Percentiles rank a stretch among this genome's conserved stretches.
Conservation (phyloP, 2,329 filamentous ascomycete species). For the Cladophialophora immunda region DNA sequence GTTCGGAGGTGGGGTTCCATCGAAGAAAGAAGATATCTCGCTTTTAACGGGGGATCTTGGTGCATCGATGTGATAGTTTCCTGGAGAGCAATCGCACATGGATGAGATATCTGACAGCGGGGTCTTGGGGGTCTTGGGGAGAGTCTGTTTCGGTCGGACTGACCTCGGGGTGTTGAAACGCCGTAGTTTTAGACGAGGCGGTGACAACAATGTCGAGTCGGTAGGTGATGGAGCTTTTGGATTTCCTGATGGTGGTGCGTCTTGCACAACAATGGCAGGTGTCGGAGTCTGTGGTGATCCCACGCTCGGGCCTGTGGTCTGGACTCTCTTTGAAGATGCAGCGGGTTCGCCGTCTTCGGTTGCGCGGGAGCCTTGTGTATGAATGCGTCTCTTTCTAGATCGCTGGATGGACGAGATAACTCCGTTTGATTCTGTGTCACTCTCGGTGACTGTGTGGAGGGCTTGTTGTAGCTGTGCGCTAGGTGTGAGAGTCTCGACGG, state of each 20-base stretch:
- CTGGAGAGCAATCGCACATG: neutral
- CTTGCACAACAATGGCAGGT: conserved; percentile 33
- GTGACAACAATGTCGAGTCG: conserved; percentile 28
- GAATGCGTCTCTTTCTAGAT: conserved; percentile 27
- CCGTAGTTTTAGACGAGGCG: conserved; percentile 29
- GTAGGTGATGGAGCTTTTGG: conserved; percentile 18
- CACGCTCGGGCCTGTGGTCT: conserved; percentile 25
- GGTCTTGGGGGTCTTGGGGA: conserved; percentile 14
- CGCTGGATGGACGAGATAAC: conserved; percentile 9
- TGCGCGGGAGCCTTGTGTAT: conserved; percentile 20
- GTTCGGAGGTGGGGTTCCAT: conserved; percentile 23
- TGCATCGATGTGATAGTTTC: conserved; percentile 5
- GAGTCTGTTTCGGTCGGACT: neutral
- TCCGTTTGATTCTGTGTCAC: conserved; percentile 24
- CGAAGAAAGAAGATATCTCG: conserved; percentile 28
- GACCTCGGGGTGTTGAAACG: conserved; percentile 25
- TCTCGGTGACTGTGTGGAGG: conserved; percentile 12
- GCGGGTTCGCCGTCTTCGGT: conserved; percentile 1
- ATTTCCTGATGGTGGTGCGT: conserved; percentile 16
- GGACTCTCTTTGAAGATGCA: conserved; percentile 17
- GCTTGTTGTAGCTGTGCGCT: conserved; percentile 21
- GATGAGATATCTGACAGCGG: conserved; percentile 21
- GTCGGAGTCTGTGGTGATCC: conserved; percentile 21
- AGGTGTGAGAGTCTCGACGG: conserved; percentile 13
- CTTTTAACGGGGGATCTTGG: conserved; percentile 22